Percentiles rank a stretch among this genome's conserved stretches.
Evolutionary conservation across 495 filamentous ascomycete species (phyloP).

Genomic region (Aspergillus egyptiacus): DNA sequence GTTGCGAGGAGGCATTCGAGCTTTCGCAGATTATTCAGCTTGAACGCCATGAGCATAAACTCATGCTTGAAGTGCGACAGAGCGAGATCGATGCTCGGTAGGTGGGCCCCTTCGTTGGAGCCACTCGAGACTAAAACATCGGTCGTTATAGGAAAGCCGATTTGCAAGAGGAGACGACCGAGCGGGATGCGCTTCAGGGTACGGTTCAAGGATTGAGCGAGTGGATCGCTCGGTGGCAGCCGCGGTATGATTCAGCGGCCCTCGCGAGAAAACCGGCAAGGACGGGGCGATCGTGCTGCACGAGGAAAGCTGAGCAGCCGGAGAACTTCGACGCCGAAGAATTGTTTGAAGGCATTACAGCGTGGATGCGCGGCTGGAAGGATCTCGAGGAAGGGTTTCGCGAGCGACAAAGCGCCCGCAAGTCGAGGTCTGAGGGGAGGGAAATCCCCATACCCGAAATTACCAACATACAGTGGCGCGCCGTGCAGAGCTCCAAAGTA

Average conservation of each 20-base stretch:
- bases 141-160: slow-evolving; percentile 23
- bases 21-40: too few relatives aligned
- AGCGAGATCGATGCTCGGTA: slow-evolving; percentile 32
- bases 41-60: too few relatives aligned
- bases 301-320: slow-evolving; percentile 12
- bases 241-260: slow-evolving; percentile 15
- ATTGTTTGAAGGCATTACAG: slow-evolving; percentile 32
- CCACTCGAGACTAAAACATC: neutral
- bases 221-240: slow-evolving; percentile 28
- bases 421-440: slow-evolving; percentile 20
- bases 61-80: slow-evolving; percentile 25
- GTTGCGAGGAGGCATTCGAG: slow-evolving; percentile 28
- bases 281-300: slow-evolving; percentile 13
- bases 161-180: slow-evolving; percentile 29
- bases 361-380: slow-evolving; percentile 40
- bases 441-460: neutral
- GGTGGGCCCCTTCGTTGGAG: slow-evolving; percentile 7
- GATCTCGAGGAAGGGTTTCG: slow-evolving; percentile 35
- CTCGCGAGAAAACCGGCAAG: slow-evolving; percentile 4
- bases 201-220: slow-evolving; percentile 32
- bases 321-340: slow-evolving; percentile 18
- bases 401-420: slow-evolving; percentile 23
- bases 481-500: too few relatives aligned
- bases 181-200: slow-evolving; percentile 34
- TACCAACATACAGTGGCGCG: too few relatives aligned